Conservation (phyloP, 2,329 filamentous ascomycete species). For the Xylariaceae sp. region DNA sequence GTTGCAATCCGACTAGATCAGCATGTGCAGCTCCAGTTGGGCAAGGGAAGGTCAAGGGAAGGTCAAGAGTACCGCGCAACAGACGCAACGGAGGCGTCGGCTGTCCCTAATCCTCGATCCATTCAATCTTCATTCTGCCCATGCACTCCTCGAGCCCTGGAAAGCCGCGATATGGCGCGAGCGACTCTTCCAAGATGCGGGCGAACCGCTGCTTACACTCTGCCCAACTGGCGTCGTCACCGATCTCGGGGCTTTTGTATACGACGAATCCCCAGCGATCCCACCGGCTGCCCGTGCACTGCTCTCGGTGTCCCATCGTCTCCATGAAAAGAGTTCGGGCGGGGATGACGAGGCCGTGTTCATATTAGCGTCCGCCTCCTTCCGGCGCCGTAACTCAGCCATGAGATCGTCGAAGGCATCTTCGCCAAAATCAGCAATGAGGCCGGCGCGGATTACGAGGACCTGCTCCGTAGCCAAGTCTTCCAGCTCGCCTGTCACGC, state of each 20-base stretch:
- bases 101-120: constrained; percentile 13
- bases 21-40: no score
- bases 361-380: no score
- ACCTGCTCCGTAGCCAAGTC: constrained; percentile 8
- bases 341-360: constrained; percentile 5
- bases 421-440: constrained; percentile 14
- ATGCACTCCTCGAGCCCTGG: constrained; percentile 11
- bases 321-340: constrained; percentile 12
- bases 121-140: constrained; percentile 12
- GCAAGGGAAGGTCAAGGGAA: no score
- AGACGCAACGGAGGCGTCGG: constrained; percentile 10
- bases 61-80: constrained; percentile 9
- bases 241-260: constrained; percentile 15
- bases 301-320: constrained; percentile 11
- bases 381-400: constrained; percentile 13
- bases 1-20: no score
- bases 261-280: constrained; percentile 17
- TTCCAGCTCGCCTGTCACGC: constrained; percentile 5
- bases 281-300: constrained; percentile 8
- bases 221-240: constrained; percentile 7
- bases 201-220: constrained; percentile 14
- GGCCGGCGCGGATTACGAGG: constrained; percentile 9
- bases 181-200: constrained; percentile 11
- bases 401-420: constrained; percentile 14
- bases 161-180: constrained; percentile 5